These are phyloP conservation scores for Penicillium crystallinum DNA, from an alignment of 495 filamentous ascomycete genomes.

Conservation along the genomic window DNA sequence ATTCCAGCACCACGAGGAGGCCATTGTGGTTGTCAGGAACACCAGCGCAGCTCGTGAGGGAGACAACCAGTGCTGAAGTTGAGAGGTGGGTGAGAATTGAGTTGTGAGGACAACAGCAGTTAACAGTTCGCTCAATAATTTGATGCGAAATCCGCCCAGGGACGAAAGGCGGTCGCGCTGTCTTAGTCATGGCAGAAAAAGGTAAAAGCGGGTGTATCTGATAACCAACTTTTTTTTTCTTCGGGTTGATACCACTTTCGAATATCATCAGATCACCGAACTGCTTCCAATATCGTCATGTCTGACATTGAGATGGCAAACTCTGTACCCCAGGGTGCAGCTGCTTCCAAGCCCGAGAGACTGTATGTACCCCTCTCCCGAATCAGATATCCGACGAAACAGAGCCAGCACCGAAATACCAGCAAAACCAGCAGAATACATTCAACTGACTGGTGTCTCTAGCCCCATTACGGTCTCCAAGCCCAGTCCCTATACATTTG, in stretches of 20 bases:
- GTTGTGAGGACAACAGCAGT: conserved; percentile 4
- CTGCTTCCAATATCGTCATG: conserved; percentile 17
- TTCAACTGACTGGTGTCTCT: conserved; percentile 11
- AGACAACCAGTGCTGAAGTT: conserved; percentile 28
- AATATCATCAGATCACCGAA: conserved; percentile 1
- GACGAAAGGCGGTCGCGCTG: conserved; percentile 19
- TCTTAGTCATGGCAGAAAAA: conserved; percentile 31
- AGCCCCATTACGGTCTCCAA: conserved; percentile 65
- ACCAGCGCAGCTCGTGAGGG: conserved; percentile 36
- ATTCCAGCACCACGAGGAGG: conserved; percentile 61
- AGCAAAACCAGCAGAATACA: background rate
- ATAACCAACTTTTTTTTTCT: conserved; percentile 28
- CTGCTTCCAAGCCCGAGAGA: conserved; percentile 34
- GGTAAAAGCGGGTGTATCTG: conserved; percentile 13
- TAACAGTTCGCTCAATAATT: conserved; percentile 25
- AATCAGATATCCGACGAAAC: background rate
- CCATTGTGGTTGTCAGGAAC: conserved; percentile 48
- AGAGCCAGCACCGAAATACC: background rate
- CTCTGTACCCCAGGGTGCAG: conserved; percentile 14
- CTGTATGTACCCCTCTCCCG: conserved; percentile 27
- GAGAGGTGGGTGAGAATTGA: conserved; percentile 20
- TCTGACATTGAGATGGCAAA: conserved; percentile 29
- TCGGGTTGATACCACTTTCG: background rate
- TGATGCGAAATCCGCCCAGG: conserved; percentile 27
- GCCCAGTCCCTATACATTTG: conserved; percentile 86